Evolutionary conservation across 2,329 filamentous ascomycete species (phyloP).

Genomic region (Phialophora verrucosa): DNA sequence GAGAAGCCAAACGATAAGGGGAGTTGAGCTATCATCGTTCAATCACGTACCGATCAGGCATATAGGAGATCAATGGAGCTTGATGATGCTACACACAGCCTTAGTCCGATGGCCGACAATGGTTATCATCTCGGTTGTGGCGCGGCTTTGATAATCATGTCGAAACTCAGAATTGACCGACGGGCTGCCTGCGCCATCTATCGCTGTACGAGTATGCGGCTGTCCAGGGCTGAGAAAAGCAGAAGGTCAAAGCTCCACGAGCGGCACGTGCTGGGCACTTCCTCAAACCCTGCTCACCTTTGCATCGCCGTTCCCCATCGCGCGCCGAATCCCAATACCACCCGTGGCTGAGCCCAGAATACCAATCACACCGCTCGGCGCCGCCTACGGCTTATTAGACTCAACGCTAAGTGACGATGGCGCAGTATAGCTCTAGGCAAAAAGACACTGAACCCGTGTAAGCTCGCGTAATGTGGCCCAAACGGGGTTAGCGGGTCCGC

Average conservation of each 20-base stretch:
- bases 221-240: neutral
- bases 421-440: neutral
- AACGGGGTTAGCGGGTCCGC: constrained; percentile 13
- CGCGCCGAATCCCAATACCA: neutral
- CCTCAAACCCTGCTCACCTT: neutral
- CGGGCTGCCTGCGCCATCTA: neutral
- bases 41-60: neutral
- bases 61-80: neutral
- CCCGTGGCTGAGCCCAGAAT: neutral
- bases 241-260: neutral
- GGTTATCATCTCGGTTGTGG: neutral
- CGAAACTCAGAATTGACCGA: neutral
- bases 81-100: neutral
- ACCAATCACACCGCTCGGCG: neutral
- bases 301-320: too few relatives aligned
- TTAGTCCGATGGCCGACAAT: neutral
- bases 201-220: neutral
- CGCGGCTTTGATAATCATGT: neutral
- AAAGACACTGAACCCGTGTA: constrained; percentile 1
- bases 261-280: neutral
- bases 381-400: constrained; percentile 9
- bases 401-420: neutral
- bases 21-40: neutral
- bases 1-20: too few relatives aligned
- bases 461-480: constrained; percentile 31